Evolutionary conservation across 2,329 filamentous ascomycete genomes (phyloP), one percentile per base, ranked within the genome.

Genomic region (Neonectria ditissima): DNA sequence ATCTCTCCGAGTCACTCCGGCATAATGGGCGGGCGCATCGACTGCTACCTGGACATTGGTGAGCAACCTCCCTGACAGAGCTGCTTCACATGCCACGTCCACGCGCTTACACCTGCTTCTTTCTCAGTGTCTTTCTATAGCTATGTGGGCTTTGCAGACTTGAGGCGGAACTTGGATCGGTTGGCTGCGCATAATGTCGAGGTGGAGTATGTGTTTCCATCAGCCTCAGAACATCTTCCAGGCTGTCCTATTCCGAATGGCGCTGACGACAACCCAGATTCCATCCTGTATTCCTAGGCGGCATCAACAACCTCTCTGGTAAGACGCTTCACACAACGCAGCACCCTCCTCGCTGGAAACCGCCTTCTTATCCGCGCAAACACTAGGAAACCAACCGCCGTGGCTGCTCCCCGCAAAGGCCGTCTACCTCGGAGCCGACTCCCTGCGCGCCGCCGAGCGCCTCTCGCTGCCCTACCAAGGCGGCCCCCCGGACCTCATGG

Each of bases 381-480:
- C 18, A 22, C 28, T 68, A 87, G 90, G 91, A 53, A 95, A 96
- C 77, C 87, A 87, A 68, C 92, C 92, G 0, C 92, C 92, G 1
- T 94, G 91, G 90, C 82, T 82, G 0, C 81, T 92, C 30, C 86
- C 89, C 2, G 88, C 87, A 45, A 94, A 94, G 80, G 89, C 85
- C 22, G 76, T 73, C 1, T 90, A 93, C 73, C 81, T 84, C 52
- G 30, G 51, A 11, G 72, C 73, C 63, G 84, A 88, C 72, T 69
- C 74, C 32, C 72, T 69, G 22, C 79, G 84, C 45, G 77, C 82
- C 26, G 73, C 79, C 1, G 66, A 67, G 24, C 77, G 80, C 18
- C 78, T 80, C 34, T 80, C 80, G 13, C 74, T 81, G 6, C 67
- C 76, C 30, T 65, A 76, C 53, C 70, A 80, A 65, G 72, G 76